A percentile compares a stretch with the other conserved stretches of the same genome.
phyloP scores from a whole-genome alignment of 2,329 filamentous ascomycete genomes.

The Ophiobolus disseminans region DNA sequence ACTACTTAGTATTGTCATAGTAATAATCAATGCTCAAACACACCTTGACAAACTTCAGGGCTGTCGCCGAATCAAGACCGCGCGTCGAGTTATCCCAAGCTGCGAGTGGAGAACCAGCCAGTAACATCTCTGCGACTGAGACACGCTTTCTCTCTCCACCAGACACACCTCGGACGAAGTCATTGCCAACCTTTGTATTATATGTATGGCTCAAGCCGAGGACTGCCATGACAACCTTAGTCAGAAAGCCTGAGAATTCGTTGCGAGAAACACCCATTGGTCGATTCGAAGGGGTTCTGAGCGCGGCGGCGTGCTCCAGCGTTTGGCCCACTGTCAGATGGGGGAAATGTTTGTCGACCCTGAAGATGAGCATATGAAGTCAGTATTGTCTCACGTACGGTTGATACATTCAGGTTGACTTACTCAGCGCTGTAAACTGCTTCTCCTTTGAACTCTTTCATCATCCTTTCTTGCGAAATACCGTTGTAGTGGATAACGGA shows the following conservation, averaged over 20 bases:
- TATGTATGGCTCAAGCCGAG: conserved; percentile 63
- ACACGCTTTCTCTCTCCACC: conserved; percentile 69
- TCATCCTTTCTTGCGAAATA: conserved; percentile 50
- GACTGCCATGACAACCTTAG: conserved; percentile 60
- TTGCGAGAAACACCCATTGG: conserved; percentile 48
- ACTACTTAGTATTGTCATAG: neutral
- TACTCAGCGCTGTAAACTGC: conserved; percentile 57
- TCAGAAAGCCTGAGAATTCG: conserved; percentile 55
- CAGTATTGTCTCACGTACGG: too few relatives aligned
- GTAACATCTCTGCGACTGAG: conserved; percentile 62
- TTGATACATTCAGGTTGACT: too few relatives aligned
- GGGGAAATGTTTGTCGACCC: conserved; percentile 62
- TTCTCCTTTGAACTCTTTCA: conserved; percentile 57
- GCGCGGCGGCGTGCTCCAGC: conserved; percentile 62
- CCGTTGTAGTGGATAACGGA: conserved; percentile 70
- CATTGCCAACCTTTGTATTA: conserved; percentile 63
- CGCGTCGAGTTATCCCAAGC: conserved; percentile 57
- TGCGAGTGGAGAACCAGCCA: conserved; percentile 49
- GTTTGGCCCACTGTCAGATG: conserved; percentile 65
- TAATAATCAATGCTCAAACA: neutral
- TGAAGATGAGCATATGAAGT: too few relatives aligned
- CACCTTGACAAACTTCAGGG: conserved; percentile 63
- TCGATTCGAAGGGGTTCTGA: conserved; percentile 57
- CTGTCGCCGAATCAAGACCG: conserved; percentile 56
- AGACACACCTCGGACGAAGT: conserved; percentile 67